Conservation (phyloP, 1,284 basidiomycete genomes). For the Ustilago curta region DNA sequence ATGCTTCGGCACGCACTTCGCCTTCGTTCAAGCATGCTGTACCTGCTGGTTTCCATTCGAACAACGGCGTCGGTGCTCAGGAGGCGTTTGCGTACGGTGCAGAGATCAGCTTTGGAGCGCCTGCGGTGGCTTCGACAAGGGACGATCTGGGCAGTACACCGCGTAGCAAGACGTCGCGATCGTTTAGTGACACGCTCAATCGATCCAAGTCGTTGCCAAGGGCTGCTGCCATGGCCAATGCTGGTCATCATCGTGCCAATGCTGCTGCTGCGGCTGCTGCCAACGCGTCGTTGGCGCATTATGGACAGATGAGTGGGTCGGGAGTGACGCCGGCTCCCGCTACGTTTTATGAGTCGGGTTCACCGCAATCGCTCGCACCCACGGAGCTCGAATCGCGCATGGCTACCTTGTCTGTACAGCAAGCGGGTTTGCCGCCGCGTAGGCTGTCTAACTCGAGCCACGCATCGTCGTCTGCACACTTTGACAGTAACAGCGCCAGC, state of each 20-base stretch:
- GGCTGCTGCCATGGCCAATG: slow-evolving; percentile 25
- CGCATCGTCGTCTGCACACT: slow-evolving; percentile 40
- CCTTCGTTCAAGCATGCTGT: slow-evolving; percentile 52
- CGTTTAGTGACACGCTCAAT: slow-evolving; percentile 56
- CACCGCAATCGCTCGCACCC: slow-evolving; percentile 17
- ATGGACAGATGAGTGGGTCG: slow-evolving; percentile 8
- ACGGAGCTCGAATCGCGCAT: slow-evolving; percentile 40
- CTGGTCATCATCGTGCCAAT: slow-evolving; percentile 14
- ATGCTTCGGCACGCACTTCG: slow-evolving; percentile 55
- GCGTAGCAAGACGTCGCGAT: slow-evolving; percentile 48
- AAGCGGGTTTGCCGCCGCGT: slow-evolving; percentile 12
- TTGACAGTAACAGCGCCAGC: slow-evolving; percentile 41
- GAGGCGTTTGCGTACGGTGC: slow-evolving; percentile 59
- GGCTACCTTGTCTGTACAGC: slow-evolving; percentile 34
- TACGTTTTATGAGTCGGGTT: slow-evolving; percentile 25
- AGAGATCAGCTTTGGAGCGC: slow-evolving; percentile 58
- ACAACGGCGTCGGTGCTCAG: slow-evolving; percentile 29
- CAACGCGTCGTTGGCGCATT: slow-evolving; percentile 10
- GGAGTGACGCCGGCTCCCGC: slow-evolving; percentile 15
- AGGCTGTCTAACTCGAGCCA: slow-evolving; percentile 36
- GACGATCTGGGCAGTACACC: slow-evolving; percentile 41
- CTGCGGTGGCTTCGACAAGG: slow-evolving; percentile 26
- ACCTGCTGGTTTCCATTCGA: slow-evolving; percentile 24
- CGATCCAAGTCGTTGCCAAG: slow-evolving; percentile 57
- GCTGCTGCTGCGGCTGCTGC: neutral